These are phyloP conservation scores for Mesembryanthemum crystallinum DNA, from an alignment of 148 eudicot genomes.

Conservation along the genomic window DNA sequence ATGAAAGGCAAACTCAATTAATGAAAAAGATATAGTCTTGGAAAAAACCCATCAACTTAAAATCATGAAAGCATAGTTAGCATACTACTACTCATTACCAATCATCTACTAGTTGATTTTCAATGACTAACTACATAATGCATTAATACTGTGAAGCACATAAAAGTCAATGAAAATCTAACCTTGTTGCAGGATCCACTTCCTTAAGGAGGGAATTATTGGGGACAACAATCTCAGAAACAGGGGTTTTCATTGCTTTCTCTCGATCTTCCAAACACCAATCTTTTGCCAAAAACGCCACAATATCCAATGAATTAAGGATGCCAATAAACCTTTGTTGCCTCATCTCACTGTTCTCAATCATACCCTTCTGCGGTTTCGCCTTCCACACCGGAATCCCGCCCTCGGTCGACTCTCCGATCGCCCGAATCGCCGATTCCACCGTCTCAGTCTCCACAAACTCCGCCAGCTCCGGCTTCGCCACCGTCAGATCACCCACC, in stretches of 20 bases:
- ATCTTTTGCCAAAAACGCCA: slow-evolving; percentile 74
- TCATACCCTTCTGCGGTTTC: slow-evolving; percentile 38
- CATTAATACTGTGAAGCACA: background rate
- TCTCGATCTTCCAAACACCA: slow-evolving; percentile 75
- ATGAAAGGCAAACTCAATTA: background rate
- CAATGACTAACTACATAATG: background rate
- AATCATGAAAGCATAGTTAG: background rate
- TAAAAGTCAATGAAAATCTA: slow-evolving; percentile 10
- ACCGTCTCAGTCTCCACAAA: slow-evolving; percentile 75
- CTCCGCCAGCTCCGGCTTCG: slow-evolving; percentile 81
- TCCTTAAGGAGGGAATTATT: slow-evolving; percentile 66
- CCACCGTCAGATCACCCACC: slow-evolving; percentile 96
- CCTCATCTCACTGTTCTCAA: slow-evolving; percentile 70
- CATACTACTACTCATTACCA: background rate
- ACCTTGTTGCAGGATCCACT: slow-evolving; percentile 98
- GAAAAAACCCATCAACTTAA: background rate
- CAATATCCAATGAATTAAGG: slow-evolving; percentile 78
- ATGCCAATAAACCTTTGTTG: slow-evolving; percentile 82
- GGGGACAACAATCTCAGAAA: slow-evolving; percentile 67
- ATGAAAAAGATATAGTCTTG: background rate
- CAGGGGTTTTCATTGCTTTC: slow-evolving; percentile 82
- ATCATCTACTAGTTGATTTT: no score
- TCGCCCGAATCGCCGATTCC: slow-evolving; percentile 74
- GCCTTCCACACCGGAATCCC: slow-evolving; percentile 87
- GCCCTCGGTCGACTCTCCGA: slow-evolving; percentile 78